These are phyloP conservation scores for Fusarium nisikadoi DNA, from an alignment of 2,329 filamentous ascomycete species.

Conservation along the genomic window DNA sequence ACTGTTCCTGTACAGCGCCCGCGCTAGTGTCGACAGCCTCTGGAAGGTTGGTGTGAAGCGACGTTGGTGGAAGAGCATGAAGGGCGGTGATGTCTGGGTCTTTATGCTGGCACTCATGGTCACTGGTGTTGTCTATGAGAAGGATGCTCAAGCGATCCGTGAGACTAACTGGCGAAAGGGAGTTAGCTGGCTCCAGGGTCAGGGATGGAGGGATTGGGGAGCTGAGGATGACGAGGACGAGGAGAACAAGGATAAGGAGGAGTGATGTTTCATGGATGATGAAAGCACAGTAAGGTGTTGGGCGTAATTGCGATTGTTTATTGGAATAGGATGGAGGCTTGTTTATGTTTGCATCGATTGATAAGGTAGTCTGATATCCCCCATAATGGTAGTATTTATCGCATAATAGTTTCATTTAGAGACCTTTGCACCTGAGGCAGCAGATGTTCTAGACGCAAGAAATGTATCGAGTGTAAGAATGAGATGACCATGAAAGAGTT, in stretches of 20 bases:
- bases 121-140: conserved; percentile 81
- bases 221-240: conserved; percentile 61
- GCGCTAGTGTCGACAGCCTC: conserved; percentile 81
- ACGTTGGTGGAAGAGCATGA: conserved; percentile 85
- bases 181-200: conserved; percentile 77
- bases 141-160: conserved; percentile 72
- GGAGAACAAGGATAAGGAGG: conserved; percentile 48
- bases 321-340: conserved; percentile 19
- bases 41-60: conserved; percentile 97
- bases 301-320: conserved; percentile 20
- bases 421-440: background rate
- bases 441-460: background rate
- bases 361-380: conserved; percentile 23
- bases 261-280: conserved; percentile 38
- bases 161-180: conserved; percentile 76
- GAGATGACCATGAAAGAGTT: background rate
- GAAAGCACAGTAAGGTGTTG: conserved; percentile 29
- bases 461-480: background rate
- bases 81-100: conserved; percentile 84
- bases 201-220: conserved; percentile 78
- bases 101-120: conserved; percentile 83
- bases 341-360: background rate
- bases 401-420: background rate
- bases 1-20: conserved; percentile 81
- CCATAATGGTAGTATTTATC: conserved; percentile 26